Base-by-base conservation (phyloP, 2,329 filamentous ascomycete genomes). In the Scleromitrula shiraiana region DNA sequence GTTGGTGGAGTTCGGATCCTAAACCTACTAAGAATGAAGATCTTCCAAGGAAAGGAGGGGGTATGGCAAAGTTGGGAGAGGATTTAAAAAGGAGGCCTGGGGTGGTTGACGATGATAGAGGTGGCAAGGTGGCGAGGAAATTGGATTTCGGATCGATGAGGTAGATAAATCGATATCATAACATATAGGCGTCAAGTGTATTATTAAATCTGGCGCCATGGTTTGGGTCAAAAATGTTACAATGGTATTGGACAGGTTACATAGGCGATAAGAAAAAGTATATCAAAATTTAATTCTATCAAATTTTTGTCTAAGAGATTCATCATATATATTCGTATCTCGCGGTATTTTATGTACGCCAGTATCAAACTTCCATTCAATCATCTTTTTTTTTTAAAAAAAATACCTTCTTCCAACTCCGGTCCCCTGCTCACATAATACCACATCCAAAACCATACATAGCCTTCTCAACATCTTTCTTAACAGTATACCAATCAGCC, bases 371-470 rank as follows among this genome's bases (percentile, higher is more conserved):
- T 15, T 32, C 29, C 29, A 32, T 12, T 15, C 29, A 12, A n/a
- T n/a, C n/a, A n/a, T n/a, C n/a, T n/a, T n/a, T n/a, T n/a, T n/a
- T n/a, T n/a, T n/a, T n/a, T n/a, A n/a, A n/a, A n/a, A n/a, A n/a
- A n/a, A n/a, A n/a, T n/a, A 33, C 41, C 5, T 35, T 15, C 10
- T 36, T 24, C 17, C 2, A 7, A 10, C 17, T 8, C 30, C 6
- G 6, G 8, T n/a, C 14, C 5, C 6, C n/a, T 15, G 14, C 14
- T 48, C 45, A 48, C 45, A 48, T 48, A 36, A 94, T 63, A 38
- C 64, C 65, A 67, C 93, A 98, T 51, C 93, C 91, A 65, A 95
- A 79, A 4, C 93, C 93, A 68, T 96, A 97, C 89, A 98, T 96
- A 53, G 89, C 89, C 68, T 86, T 84, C 72, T 98, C 93, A 5